Percentiles rank a stretch among this genome's conserved stretches.
phyloP scores from a whole-genome alignment of 2,329 filamentous ascomycete genomes.

The Sporothrix variecibatus region DNA sequence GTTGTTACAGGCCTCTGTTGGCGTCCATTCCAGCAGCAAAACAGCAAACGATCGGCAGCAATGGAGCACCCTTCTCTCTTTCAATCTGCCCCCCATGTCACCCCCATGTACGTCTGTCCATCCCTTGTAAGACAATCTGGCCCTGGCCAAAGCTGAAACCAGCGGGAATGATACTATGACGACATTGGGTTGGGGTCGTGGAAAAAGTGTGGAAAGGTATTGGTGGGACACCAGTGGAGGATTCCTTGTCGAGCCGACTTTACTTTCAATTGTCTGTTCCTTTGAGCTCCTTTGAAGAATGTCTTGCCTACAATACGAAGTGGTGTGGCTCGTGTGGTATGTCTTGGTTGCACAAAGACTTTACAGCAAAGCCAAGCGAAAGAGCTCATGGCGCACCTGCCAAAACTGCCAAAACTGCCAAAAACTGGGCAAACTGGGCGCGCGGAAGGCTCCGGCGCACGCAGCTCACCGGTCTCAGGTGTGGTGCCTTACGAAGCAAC shows the following conservation, averaged over 20 bases:
- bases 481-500: not conserved
- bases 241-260: too few species aligned
- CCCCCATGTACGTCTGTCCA: not conserved
- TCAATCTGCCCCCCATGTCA: not conserved
- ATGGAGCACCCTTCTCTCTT: not conserved
- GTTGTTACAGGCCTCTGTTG: not conserved
- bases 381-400: not conserved
- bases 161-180: constrained; percentile 14
- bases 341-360: not conserved
- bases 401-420: not conserved
- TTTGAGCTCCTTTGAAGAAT: not conserved
- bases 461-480: not conserved
- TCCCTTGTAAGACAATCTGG: not conserved
- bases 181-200: constrained; percentile 10
- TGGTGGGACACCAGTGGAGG: not conserved
- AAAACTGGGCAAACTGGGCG: not conserved
- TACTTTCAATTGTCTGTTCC: not conserved
- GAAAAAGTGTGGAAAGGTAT: not conserved
- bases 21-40: not conserved
- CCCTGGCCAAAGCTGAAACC: constrained; percentile 20
- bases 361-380: not conserved
- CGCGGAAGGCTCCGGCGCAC: not conserved
- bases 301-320: not conserved
- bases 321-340: not conserved
- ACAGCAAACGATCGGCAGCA: not conserved